These are phyloP conservation scores for Mucor lusitanicus DNA, from an alignment of 371 early-diverging fungal genomes.

Conservation along the genomic window DNA sequence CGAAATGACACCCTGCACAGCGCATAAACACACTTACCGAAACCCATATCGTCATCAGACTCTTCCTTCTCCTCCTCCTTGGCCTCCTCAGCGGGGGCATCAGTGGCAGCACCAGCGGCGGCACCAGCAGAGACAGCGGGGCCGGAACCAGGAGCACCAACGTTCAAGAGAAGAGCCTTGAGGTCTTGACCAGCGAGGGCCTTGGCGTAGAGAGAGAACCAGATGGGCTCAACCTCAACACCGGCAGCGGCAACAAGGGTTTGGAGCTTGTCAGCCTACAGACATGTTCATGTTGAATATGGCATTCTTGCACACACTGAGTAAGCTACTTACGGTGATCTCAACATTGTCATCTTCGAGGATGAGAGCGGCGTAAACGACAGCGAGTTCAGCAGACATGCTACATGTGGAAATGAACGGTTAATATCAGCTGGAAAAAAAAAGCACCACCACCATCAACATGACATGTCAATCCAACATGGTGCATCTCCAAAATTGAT, in stretches of 20 bases:
- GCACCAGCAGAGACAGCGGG: slow-evolving; percentile 63
- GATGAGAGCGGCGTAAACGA: slow-evolving; percentile 97
- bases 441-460: not conserved
- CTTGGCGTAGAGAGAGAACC: slow-evolving; percentile 96
- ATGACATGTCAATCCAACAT: not conserved
- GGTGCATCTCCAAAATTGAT: not conserved
- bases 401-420: slow-evolving; percentile 11
- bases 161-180: slow-evolving; percentile 88
- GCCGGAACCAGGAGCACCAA: slow-evolving; percentile 84
- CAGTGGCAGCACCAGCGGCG: slow-evolving; percentile 55
- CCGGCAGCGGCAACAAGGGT: slow-evolving; percentile 92
- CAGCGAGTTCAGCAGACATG: slow-evolving; percentile 85
- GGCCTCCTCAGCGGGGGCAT: slow-evolving; percentile 64
- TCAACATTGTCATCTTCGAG: slow-evolving; percentile 96
- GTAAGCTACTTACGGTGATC: slow-evolving; percentile 80
- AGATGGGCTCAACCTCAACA: slow-evolving; percentile 93
- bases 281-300: not conserved
- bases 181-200: slow-evolving; percentile 95
- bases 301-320: not conserved
- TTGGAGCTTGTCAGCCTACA: slow-evolving; percentile 93
- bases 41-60: slow-evolving; percentile 95
- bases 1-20: not conserved
- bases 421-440: not conserved
- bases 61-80: slow-evolving; percentile 81
- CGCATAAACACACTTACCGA: slow-evolving; percentile 56